Conservation (phyloP, 257 asterid genomes). For the Lycium barbarum region DNA sequence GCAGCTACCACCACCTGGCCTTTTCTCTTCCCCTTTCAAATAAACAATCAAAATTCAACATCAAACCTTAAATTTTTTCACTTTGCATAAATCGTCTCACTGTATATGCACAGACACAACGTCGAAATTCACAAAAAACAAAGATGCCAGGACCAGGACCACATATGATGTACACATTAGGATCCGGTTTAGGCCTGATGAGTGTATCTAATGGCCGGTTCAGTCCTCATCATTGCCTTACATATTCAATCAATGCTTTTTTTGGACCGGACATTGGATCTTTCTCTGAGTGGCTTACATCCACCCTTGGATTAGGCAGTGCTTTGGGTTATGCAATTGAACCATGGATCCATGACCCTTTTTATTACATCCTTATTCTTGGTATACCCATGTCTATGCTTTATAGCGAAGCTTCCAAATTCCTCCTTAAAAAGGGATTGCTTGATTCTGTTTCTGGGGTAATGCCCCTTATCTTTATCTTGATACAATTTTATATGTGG, state of each 20-base stretch:
- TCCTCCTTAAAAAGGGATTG: conserved; percentile 60
- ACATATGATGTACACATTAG: conserved; percentile 89
- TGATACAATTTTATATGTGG: not conserved
- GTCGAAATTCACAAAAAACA: not conserved
- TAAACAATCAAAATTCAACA: not conserved
- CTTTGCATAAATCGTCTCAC: not conserved
- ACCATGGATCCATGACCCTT: conserved; percentile 83
- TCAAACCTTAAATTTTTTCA: not conserved
- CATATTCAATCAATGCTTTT: conserved; percentile 87
- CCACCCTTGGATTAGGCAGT: conserved; percentile 67
- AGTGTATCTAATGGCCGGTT: conserved; percentile 74
- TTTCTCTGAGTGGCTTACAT: conserved; percentile 83
- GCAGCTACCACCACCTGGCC: not conserved
- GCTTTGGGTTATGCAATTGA: conserved; percentile 68
- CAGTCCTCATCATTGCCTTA: conserved; percentile 89
- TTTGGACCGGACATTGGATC: conserved; percentile 98
- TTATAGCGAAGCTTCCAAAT: conserved; percentile 60
- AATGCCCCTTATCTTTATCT: conserved; percentile 21
- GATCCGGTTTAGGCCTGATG: conserved; percentile 80
- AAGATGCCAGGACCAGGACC: conserved; percentile 98
- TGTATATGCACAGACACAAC: not conserved
- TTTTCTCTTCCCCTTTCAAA: not conserved
- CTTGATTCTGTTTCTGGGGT: conserved; percentile 89
- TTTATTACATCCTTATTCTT: conserved; percentile 63
- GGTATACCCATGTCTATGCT: conserved; percentile 72